Base-by-base conservation (phyloP, 805 yeast genomes). In the Yamadazyma endophytica region DNA sequence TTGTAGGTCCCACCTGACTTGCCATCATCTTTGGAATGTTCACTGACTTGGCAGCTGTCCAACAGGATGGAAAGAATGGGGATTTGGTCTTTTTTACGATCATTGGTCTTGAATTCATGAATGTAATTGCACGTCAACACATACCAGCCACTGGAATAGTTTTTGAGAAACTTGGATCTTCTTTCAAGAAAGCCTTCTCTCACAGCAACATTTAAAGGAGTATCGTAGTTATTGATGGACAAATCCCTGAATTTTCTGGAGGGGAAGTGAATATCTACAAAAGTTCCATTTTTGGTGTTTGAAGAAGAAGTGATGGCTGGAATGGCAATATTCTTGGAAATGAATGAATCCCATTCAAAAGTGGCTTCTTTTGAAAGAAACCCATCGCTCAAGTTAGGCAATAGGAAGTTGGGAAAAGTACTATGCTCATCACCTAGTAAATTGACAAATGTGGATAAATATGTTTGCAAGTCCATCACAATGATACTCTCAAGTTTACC, bases 111-210 rank as follows among this genome's bases (percentile, higher is more conserved):
- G 61, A 90, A 85, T 61, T 90, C 98, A 54, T 92, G 97, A 34
- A 90, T 63, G 49, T 77, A 88, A 35, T 79, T 79, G 35, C 96
- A 83, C 3, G 98, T 88, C 44, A 90, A 66, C 13, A 90, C 96
- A 52, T 87, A 92, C 78, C 83, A 92, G 3, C 92, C 95, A 40
- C 79, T 73, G 4, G 95, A 77, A 58, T 88, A 92, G n/a, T 90
- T 82, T 64, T 89, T 89, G 43, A 92, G 68, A 54, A 77, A 89
- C 66, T 90, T 90, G 5, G 97, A 85, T 48, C 95, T 73, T 56
- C 96, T 75, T 56, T 92, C 97, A 41, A 90, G 67, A 42, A 69
- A 75, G 2, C 97, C 96, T 9, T 87, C 75, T 32, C 86, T 75
- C 22, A 89, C 70, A 3, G 66, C 50, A 7, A 56, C 62, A 9